phyloP scores from a whole-genome alignment of 345 rosid genomes.

The Cardiospermum halicacabum region DNA sequence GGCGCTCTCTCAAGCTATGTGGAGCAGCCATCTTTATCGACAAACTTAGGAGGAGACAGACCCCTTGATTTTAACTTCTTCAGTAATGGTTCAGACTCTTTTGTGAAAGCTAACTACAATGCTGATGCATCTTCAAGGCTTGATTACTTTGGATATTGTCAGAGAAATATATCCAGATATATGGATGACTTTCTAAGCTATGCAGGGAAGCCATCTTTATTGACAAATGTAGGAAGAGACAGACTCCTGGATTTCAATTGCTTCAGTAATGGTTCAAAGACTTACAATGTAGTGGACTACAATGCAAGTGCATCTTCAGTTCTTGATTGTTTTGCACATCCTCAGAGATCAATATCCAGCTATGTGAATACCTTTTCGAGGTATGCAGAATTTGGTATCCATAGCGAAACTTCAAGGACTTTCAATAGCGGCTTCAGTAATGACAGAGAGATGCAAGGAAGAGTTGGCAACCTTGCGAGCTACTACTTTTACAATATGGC shows the following conservation, averaged over 20 bases:
- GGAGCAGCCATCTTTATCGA: not conserved
- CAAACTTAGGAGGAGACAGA: not conserved
- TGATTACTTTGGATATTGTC: not conserved
- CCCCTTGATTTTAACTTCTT: not conserved
- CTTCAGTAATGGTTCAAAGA: no score
- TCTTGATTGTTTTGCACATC: no score
- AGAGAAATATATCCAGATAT: not conserved
- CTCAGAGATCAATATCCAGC: no score
- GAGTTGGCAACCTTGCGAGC: not conserved
- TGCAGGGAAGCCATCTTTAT: not conserved
- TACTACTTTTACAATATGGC: not conserved
- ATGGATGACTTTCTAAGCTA: not conserved
- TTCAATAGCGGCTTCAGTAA: not conserved
- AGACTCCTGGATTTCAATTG: no score
- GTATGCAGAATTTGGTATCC: no score
- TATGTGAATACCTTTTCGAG: no score
- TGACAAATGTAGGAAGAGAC: no score
- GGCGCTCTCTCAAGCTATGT: not conserved
- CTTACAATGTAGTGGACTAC: no score
- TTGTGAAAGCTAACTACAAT: no score
- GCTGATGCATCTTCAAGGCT: not conserved
- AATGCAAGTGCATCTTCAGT: no score
- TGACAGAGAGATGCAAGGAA: not conserved
- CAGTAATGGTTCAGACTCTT: not conserved
- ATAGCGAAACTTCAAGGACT: not conserved